phyloP scores from a whole-genome alignment of 2,329 filamentous ascomycete genomes.

The Botrytis cinerea region DNA sequence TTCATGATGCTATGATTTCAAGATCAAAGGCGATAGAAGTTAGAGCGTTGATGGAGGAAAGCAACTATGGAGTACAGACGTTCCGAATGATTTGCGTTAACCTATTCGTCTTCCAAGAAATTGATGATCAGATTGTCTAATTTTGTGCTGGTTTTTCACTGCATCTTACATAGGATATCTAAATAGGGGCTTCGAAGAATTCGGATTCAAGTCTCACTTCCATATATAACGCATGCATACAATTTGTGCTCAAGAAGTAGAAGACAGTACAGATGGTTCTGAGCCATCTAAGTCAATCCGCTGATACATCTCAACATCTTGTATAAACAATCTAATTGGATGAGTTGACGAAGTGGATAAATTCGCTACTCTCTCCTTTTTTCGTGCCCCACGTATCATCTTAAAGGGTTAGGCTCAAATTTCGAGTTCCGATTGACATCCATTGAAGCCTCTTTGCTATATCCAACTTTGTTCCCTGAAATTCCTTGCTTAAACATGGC shows the following conservation, averaged over 20 bases:
- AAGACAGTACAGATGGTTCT: background rate
- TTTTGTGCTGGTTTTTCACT: background rate
- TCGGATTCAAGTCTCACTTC: background rate
- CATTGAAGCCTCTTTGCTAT: background rate
- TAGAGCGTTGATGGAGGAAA: background rate
- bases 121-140: background rate
- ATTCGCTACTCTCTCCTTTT: background rate
- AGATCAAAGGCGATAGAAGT: background rate
- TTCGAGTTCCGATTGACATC: background rate
- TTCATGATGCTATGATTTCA: background rate
- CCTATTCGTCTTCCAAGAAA: background rate
- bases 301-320: background rate
- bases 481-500: no score
- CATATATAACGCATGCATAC: background rate
- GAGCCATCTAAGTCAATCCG: background rate
- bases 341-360: background rate
- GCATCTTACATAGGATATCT: background rate
- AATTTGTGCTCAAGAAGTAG: background rate
- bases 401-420: background rate
- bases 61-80: background rate
- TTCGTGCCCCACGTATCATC: background rate
- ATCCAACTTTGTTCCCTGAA: background rate
- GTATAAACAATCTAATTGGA: background rate
- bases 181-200: background rate
- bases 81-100: background rate